phyloP scores from a whole-genome alignment of 2,329 filamentous ascomycete species.

The Aciculosporium take region DNA sequence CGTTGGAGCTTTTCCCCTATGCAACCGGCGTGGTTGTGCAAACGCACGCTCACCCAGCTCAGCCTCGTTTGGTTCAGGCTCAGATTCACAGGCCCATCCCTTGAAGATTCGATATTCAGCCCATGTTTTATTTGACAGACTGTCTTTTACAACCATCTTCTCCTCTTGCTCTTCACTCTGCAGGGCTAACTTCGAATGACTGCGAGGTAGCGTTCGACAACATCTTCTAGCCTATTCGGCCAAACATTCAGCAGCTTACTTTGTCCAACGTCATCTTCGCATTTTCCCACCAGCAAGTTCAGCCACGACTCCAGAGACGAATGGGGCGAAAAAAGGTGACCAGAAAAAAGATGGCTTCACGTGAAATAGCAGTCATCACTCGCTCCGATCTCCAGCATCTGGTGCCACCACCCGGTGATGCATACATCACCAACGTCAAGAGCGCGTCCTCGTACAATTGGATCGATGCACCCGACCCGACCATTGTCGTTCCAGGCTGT shows the following conservation, averaged over 20 bases:
- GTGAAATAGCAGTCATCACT: not conserved
- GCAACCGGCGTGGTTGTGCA: not conserved
- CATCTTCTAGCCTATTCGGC: too few relatives aligned
- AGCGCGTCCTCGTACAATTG: constrained; percentile 36
- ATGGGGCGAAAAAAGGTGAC: not conserved
- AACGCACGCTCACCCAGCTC: not conserved
- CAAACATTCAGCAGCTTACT: not conserved
- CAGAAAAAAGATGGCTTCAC: not conserved
- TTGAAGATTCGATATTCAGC: not conserved
- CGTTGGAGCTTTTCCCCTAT: too few relatives aligned
- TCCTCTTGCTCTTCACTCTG: too few relatives aligned
- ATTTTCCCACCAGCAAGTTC: not conserved
- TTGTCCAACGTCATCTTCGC: too few relatives aligned
- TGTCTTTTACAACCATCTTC: not conserved
- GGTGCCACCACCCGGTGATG: not conserved
- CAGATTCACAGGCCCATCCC: not conserved
- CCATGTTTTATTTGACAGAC: not conserved
- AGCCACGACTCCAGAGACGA: not conserved
- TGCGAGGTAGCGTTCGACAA: too few relatives aligned
- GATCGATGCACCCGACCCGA: constrained; percentile 25
- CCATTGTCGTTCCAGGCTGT: constrained; percentile 30
- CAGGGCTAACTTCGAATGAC: too few relatives aligned
- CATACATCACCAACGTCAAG: constrained; percentile 22
- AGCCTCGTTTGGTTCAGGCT: not conserved
- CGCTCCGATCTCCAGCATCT: not conserved